phyloP scores from a whole-genome alignment of 1,284 basidiomycete genomes.

The Erythrobasidium hasegawianum region DNA sequence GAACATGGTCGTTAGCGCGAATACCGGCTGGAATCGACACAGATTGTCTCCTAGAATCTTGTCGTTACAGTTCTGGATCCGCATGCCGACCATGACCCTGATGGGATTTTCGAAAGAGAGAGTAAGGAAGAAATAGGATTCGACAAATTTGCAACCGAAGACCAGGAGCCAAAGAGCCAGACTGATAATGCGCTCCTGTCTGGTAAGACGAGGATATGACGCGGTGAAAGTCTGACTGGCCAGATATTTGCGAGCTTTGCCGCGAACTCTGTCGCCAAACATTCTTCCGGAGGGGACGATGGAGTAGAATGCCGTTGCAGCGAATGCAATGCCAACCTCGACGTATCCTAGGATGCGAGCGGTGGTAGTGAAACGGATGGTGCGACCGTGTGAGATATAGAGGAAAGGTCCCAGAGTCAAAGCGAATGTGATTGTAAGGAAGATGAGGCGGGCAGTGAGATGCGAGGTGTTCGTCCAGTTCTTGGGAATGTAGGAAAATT shows the following conservation, averaged over 20 bases:
- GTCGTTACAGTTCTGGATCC: conserved; percentile 79
- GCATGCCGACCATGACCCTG: conserved; percentile 86
- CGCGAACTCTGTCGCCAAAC: conserved; percentile 90
- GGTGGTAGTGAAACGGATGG: conserved; percentile 59
- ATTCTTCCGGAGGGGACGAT: conserved; percentile 85
- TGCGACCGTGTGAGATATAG: conserved; percentile 58
- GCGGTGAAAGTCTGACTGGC: conserved; percentile 95
- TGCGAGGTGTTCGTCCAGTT: conserved; percentile 97
- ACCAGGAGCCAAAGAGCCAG: conserved; percentile 78
- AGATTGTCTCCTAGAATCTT: conserved; percentile 73
- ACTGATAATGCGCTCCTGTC: conserved; percentile 65
- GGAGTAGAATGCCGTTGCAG: conserved; percentile 75
- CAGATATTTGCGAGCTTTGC: conserved; percentile 88
- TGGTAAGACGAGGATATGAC: conserved; percentile 70
- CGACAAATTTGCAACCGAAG: conserved; percentile 88
- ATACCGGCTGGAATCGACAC: conserved; percentile 83
- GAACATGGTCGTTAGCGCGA: conserved; percentile 92
- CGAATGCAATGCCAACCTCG: conserved; percentile 82
- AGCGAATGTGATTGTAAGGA: conserved; percentile 76
- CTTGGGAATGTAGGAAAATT: conserved; percentile 92
- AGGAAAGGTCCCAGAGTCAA: conserved; percentile 84
- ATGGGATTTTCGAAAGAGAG: conserved; percentile 88
- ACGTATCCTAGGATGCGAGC: conserved; percentile 84
- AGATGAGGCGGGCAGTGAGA: conserved; percentile 76
- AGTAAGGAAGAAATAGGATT: conserved; percentile 94